phyloP scores from a whole-genome alignment of 2,329 filamentous ascomycete genomes.

The Domatiomyces catenatus region DNA sequence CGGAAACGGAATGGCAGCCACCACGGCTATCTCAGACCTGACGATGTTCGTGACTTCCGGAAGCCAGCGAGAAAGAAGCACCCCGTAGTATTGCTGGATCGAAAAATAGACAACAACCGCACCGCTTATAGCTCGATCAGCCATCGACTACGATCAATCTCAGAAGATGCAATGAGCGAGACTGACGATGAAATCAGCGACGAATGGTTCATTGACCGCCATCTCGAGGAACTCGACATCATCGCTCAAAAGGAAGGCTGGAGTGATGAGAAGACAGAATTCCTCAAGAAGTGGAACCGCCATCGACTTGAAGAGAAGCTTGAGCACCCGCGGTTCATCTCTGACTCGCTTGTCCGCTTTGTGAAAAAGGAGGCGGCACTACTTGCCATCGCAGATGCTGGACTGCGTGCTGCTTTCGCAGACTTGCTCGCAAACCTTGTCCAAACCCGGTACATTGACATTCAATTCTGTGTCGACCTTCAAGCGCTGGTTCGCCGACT shows the following conservation, averaged over 20 bases:
- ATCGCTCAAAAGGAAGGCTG: slow-evolving; percentile 7
- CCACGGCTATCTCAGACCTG: slow-evolving; percentile 4
- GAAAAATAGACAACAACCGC: slow-evolving; percentile 1
- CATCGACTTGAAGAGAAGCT: slow-evolving; percentile 16
- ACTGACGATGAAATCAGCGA: slow-evolving; percentile 17
- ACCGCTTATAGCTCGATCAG: slow-evolving; percentile 13
- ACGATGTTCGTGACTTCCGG: slow-evolving; percentile 12
- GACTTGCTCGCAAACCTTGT: slow-evolving; percentile 10
- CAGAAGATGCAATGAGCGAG: slow-evolving; percentile 14
- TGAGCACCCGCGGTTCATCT: slow-evolving; percentile 12
- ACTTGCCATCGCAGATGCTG: slow-evolving; percentile 6
- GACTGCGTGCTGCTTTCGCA: slow-evolving; percentile 7
- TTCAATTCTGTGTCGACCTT: slow-evolving; percentile 2
- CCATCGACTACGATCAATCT: slow-evolving; percentile 11
- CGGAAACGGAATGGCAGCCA: slow-evolving; percentile 1
- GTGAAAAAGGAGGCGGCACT: slow-evolving; percentile 12
- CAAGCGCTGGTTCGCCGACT: slow-evolving; percentile 1
- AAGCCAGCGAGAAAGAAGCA: slow-evolving; percentile 8
- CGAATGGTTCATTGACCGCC: slow-evolving; percentile 11
- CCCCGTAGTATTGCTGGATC: slow-evolving; percentile 5
- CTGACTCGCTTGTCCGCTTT: slow-evolving; percentile 17
- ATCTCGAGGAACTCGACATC: slow-evolving; percentile 14
- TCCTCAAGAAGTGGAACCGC: slow-evolving; percentile 13
- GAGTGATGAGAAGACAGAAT: slow-evolving; percentile 8
- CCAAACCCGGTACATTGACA: slow-evolving; percentile 9